Conservation (phyloP, 106 monocot genomes). For the Dendrobium officinale region DNA sequence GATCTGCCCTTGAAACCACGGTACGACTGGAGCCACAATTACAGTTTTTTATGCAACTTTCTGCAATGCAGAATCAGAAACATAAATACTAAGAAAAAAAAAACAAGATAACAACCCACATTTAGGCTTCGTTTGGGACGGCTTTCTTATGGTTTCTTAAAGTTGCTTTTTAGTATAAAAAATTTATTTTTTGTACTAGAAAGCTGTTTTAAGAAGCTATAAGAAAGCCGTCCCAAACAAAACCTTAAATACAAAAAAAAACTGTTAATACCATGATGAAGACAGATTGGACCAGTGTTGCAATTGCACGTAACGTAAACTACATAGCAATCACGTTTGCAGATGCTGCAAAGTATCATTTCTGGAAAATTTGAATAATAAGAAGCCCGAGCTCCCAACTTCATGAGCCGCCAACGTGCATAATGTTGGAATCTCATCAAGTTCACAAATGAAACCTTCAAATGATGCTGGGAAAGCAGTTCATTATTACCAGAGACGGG, state of each 20-base stretch:
- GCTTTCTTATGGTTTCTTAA: no score
- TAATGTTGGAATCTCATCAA: constrained; percentile 58
- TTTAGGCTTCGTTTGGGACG: not conserved
- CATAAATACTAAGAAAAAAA: not conserved
- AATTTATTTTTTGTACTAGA: no score
- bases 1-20: constrained; percentile 25
- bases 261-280: constrained; percentile 47
- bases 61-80: constrained; percentile 22
- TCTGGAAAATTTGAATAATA: constrained; percentile 18
- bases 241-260: not conserved
- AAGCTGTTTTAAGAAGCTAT: no score
- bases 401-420: constrained; percentile 38
- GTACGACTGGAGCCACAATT: constrained; percentile 23
- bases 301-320: constrained; percentile 51
- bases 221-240: no score
- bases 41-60: constrained; percentile 26
- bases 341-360: constrained; percentile 37
- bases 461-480: constrained; percentile 19
- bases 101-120: not conserved
- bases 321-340: constrained; percentile 55
- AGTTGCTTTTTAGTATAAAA: no score
- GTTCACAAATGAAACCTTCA: constrained; percentile 49
- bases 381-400: constrained; percentile 22
- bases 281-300: constrained; percentile 38
- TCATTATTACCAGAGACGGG: constrained; percentile 22